phyloP scores from a whole-genome alignment of 2,329 filamentous ascomycete species.

The Fusarium oxysporum region DNA sequence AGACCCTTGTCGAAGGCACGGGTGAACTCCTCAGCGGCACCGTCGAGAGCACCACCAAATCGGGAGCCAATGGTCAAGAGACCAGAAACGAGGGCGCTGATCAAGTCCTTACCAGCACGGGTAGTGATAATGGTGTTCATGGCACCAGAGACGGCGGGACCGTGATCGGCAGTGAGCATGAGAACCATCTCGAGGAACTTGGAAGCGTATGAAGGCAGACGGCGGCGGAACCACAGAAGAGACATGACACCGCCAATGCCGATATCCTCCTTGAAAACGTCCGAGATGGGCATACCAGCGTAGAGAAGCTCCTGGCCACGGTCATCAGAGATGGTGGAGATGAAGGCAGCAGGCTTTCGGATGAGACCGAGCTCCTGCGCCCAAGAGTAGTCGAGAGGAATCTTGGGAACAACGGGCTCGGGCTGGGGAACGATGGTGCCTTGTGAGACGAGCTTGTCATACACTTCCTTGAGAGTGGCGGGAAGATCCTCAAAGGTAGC shows the following conservation, averaged over 20 bases:
- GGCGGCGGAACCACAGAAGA: constrained; percentile 98
- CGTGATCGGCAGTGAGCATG: constrained; percentile 99
- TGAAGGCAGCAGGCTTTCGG: constrained; percentile 99
- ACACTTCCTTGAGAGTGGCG: constrained; percentile 78
- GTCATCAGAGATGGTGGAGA: constrained; percentile 99
- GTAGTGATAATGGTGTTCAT: constrained; percentile 99
- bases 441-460: constrained; percentile 86
- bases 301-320: constrained; percentile 99
- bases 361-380: constrained; percentile 99
- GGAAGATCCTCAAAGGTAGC: constrained; percentile 98
- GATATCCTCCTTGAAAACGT: constrained; percentile 98
- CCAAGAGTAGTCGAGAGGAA: constrained; percentile 99
- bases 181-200: constrained; percentile 99
- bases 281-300: constrained; percentile 99
- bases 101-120: constrained; percentile 98
- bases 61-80: constrained; percentile 97
- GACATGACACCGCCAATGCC: constrained; percentile 99
- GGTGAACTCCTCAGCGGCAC: constrained; percentile 97
- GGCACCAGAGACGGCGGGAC: constrained; percentile 97
- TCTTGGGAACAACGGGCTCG: constrained; percentile 97
- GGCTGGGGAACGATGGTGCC: constrained; percentile 87
- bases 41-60: constrained; percentile 98
- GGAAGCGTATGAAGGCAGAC: constrained; percentile 94
- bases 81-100: constrained; percentile 94
- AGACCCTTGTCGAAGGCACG: constrained; percentile 98